Conservation (phyloP, 2,329 filamentous ascomycete genomes). For the Xylaria sp. region DNA sequence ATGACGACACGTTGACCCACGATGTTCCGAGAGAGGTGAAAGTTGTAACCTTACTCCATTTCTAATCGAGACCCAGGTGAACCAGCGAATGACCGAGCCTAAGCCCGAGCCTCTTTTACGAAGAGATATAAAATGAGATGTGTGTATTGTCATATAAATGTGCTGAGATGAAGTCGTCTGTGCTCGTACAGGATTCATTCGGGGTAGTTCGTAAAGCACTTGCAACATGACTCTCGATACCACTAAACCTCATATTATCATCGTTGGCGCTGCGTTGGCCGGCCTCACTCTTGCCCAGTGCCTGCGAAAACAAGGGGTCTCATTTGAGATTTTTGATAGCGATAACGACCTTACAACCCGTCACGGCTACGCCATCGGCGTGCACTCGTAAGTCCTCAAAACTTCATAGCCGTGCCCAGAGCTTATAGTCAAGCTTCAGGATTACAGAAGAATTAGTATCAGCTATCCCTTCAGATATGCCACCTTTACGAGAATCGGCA, state of each 20-base stretch:
- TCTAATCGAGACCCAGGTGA: not conserved
- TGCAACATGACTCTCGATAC: not conserved
- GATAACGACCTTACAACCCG: not conserved
- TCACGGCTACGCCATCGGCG: not conserved
- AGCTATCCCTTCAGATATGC: not conserved
- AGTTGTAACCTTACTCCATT: not conserved
- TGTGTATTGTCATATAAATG: not conserved
- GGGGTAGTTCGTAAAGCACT: not conserved
- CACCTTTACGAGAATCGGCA: not conserved
- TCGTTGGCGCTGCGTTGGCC: not conserved
- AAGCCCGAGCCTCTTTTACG: not conserved
- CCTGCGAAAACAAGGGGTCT: not conserved
- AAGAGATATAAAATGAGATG: not conserved
- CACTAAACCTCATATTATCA: not conserved
- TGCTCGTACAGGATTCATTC: not conserved
- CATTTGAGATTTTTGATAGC: not conserved
- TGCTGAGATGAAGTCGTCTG: not conserved
- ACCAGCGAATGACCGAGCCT: not conserved
- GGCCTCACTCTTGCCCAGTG: not conserved
- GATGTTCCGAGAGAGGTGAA: not conserved
- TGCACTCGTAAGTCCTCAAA: not conserved
- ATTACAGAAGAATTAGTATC: not conserved
- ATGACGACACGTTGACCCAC: not conserved
- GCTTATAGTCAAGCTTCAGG: not conserved
- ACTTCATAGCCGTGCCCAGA: not conserved